Conservation (phyloP, 495 filamentous ascomycete species). For the Tetracladium marchalianum region DNA sequence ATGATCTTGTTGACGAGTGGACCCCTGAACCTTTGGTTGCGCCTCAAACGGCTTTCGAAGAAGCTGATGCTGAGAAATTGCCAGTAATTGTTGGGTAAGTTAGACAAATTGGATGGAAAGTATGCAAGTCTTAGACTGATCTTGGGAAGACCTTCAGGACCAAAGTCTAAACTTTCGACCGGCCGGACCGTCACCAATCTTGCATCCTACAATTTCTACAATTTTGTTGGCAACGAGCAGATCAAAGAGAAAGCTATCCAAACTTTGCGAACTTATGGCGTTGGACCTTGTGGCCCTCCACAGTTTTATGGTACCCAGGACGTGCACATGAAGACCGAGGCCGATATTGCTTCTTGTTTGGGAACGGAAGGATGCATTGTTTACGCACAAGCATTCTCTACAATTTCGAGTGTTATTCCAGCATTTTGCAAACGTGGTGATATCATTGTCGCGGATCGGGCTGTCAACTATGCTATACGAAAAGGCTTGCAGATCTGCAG, state of each 20-base stretch:
- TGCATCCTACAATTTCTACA: constrained; percentile 92
- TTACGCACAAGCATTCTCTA: constrained; percentile 91
- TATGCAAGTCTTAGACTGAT: constrained; percentile 1
- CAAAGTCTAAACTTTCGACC: constrained; percentile 78
- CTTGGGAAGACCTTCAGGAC: constrained; percentile 67
- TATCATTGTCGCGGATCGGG: constrained; percentile 95
- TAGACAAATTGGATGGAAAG: neutral
- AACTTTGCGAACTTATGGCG: constrained; percentile 88
- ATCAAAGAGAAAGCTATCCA: constrained; percentile 92
- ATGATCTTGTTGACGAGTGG: constrained; percentile 97
- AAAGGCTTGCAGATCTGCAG: constrained; percentile 90
- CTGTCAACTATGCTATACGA: constrained; percentile 86
- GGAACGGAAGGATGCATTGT: constrained; percentile 83
- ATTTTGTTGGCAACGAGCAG: constrained; percentile 82
- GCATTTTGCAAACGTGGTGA: constrained; percentile 95
- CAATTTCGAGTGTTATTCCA: constrained; percentile 88
- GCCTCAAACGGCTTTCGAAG: constrained; percentile 58
- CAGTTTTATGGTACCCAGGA: constrained; percentile 98
- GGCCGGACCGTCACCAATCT: constrained; percentile 88
- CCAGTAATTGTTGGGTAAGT: constrained; percentile 79
- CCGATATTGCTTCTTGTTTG: constrained; percentile 82
- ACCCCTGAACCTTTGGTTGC: constrained; percentile 85
- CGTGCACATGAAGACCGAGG: constrained; percentile 94
- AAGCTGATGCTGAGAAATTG: constrained; percentile 71
- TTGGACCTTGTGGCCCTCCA: constrained; percentile 91